Evolutionary conservation across 2,329 filamentous ascomycete species (phyloP).

Genomic region (Paecilomyces sp.): DNA sequence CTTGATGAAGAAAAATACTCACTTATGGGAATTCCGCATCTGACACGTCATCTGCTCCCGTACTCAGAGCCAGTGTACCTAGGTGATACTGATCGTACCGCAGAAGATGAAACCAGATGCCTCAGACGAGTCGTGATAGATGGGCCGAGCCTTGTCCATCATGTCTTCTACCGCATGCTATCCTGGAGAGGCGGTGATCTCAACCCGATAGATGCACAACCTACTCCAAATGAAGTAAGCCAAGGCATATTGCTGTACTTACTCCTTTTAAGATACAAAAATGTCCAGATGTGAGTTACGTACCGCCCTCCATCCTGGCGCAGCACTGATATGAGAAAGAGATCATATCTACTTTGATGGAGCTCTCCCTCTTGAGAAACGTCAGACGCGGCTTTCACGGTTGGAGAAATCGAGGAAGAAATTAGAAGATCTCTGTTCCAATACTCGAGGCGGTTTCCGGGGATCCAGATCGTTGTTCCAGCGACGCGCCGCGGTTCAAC

Average conservation of each 20-base stretch:
- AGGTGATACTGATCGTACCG: constrained; percentile 1
- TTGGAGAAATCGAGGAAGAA: constrained; percentile 52
- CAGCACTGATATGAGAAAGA: constrained; percentile 33
- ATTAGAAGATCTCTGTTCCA: constrained; percentile 45
- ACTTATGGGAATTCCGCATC: constrained; percentile 27
- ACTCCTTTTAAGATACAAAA: constrained; percentile 46
- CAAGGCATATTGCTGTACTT: constrained; percentile 56
- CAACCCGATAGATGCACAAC: constrained; percentile 46
- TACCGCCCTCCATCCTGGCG: constrained; percentile 7
- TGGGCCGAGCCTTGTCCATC: constrained; percentile 70
- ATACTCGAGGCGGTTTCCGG: constrained; percentile 21
- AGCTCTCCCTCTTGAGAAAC: constrained; percentile 63
- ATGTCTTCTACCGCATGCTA: constrained; percentile 57
- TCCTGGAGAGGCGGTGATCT: constrained; percentile 26
- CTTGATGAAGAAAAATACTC: not conserved
- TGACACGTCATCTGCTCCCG: constrained; percentile 24
- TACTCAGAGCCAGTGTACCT: constrained; percentile 20
- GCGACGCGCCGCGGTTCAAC: constrained; percentile 5
- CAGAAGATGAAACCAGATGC: constrained; percentile 5
- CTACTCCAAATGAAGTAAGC: constrained; percentile 59
- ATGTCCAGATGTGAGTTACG: constrained; percentile 55
- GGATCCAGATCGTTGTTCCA: not conserved
- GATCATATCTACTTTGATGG: constrained; percentile 80
- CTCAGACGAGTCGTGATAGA: constrained; percentile 54
- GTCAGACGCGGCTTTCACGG: constrained; percentile 53